These are phyloP conservation scores for Suillus clintonianus DNA, from an alignment of 768 basidiomycete species.

Conservation along the genomic window DNA sequence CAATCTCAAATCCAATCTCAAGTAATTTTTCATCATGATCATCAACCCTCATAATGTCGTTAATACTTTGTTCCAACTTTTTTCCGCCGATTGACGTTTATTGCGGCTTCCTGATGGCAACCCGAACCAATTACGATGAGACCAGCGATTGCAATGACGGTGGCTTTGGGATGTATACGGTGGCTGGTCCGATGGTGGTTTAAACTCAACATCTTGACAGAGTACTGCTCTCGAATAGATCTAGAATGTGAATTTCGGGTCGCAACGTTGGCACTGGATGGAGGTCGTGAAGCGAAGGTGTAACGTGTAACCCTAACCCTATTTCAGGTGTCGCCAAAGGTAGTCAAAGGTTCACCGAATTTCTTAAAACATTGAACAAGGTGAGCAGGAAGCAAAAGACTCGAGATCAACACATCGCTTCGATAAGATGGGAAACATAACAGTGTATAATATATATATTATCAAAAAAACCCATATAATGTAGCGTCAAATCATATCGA, in stretches of 20 bases:
- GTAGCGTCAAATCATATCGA: not conserved
- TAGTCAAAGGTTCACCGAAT: not conserved
- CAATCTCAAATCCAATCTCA: slow-evolving; percentile 94
- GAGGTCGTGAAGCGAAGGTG: not conserved
- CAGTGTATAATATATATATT: not conserved
- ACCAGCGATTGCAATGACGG: slow-evolving; percentile 80
- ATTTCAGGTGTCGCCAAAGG: not conserved
- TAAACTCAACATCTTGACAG: slow-evolving; percentile 90
- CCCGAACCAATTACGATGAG: slow-evolving; percentile 87
- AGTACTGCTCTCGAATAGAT: slow-evolving; percentile 79
- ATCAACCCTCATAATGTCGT: slow-evolving; percentile 74
- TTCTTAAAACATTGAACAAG: no score
- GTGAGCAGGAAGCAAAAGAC: no score
- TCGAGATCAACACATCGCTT: no score
- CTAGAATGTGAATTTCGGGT: slow-evolving; percentile 74
- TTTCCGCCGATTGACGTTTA: slow-evolving; percentile 87
- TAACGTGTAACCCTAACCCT: not conserved
- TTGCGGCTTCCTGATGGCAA: not conserved
- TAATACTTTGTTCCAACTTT: slow-evolving; percentile 74
- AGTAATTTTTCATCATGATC: slow-evolving; percentile 90
- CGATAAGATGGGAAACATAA: not conserved
- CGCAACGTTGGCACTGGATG: not conserved
- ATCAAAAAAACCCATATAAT: not conserved
- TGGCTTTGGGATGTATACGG: not conserved
- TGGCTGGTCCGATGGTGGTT: slow-evolving; percentile 80